Base-by-base conservation (phyloP, 2,329 filamentous ascomycete species). In the Pseudonectria foliicola region DNA sequence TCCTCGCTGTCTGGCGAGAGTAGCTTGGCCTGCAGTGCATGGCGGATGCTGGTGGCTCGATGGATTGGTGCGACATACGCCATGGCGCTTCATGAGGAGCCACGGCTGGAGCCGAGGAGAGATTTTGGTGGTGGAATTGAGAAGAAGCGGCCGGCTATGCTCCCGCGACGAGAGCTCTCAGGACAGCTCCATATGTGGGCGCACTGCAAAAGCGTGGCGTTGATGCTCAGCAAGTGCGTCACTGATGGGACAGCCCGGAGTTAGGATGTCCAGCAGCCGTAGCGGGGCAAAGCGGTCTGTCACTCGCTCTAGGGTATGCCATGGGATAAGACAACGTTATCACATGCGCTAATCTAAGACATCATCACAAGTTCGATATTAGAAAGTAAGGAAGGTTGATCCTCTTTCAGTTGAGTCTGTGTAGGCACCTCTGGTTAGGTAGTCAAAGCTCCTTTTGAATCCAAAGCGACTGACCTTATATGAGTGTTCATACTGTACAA, bases 21-120 rank as follows among this genome's bases (percentile, higher is more conserved):
- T 50, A 96, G 81, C 50, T 78, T 80, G 41, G 90, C 73, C 55
- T 82, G 85, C 46, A 96, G 61, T 11, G 89, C 90, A 73, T 95
- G 85, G 36, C 89, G 80, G 45, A 95, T 80, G 66, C 87, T 94
- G 59, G 86, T 95, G 15, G 92, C 84, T 51, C 81, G 76, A 61
- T 98, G 92, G 38, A 98, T 92, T 26, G 92, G 89, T 42, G 87
- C 88, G 53, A 98, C 70, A 61, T 96, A 98, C 34, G 92, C 85
- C 92, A 98, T 98, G 37, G 31, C 53, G 44, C 18, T 32, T 36
- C 27, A 34, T 32, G 23, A 31, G 29, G 27, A 18, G 36, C 13
- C n/a, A n/a, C n/a, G n/a, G n/a, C n/a, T n/a, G 23, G 21, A 25
- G 33, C 27, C 16, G 25, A 33, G 10, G 28, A 23, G 25, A 28